A percentile compares a stretch with the other conserved stretches of the same genome.
Evolutionary conservation across 345 rosid genomes (phyloP).

Genomic region (Melaleuca alternifolia): DNA sequence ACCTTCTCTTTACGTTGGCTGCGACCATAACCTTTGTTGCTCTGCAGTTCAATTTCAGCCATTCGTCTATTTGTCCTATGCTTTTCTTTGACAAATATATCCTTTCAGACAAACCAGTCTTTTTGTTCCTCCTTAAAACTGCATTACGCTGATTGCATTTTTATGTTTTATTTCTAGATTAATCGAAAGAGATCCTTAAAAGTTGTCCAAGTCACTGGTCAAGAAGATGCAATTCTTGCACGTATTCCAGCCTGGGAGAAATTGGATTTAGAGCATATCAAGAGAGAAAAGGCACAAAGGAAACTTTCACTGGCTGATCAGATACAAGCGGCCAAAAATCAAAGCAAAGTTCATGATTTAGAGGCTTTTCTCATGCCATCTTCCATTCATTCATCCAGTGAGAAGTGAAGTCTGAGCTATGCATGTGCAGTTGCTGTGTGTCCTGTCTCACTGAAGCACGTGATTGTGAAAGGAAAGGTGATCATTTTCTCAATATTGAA

Average conservation of each 20-base stretch:
- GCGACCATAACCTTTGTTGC: not conserved
- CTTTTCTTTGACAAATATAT: not conserved
- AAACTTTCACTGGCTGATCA: constrained; percentile 72
- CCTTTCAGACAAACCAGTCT: not conserved
- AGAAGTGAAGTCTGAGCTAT: not conserved
- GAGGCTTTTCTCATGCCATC: constrained; percentile 14
- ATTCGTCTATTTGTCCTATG: not conserved
- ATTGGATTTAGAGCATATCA: constrained; percentile 39
- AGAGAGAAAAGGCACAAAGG: constrained; percentile 39
- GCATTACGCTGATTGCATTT: not conserved
- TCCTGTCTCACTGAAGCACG: not conserved
- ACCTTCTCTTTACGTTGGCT: not conserved
- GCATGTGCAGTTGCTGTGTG: not conserved
- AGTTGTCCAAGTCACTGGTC: constrained; percentile 14
- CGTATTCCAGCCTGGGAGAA: constrained; percentile 43
- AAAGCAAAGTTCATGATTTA: constrained; percentile 10
- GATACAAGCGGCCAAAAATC: constrained; percentile 63
- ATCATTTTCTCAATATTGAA: not conserved
- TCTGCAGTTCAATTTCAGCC: not conserved
- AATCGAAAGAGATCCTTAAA: constrained; percentile 36
- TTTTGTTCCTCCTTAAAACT: not conserved
- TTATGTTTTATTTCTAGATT: constrained; percentile 30
- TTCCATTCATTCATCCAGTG: not conserved
- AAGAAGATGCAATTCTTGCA: constrained; percentile 13
- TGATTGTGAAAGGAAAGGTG: not conserved